Evolutionary conservation across 179 eudicot species (phyloP).

Genomic region (Silene coronaria): DNA sequence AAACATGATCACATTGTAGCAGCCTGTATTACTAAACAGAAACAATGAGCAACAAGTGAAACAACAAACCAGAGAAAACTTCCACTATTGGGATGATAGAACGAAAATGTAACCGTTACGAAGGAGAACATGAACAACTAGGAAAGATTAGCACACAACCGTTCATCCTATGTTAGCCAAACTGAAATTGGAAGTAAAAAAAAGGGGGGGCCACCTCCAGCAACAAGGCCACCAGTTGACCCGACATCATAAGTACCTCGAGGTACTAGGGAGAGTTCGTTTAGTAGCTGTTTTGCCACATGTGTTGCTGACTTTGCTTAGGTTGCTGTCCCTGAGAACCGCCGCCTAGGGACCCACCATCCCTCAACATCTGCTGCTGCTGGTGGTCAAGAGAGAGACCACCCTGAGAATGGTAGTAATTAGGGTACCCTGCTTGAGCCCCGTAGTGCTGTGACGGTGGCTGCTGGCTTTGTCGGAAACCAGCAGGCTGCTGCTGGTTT

Average conservation of each 20-base stretch:
- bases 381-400: slow-evolving; percentile 67
- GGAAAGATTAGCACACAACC: slow-evolving; percentile 4
- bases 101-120: neutral
- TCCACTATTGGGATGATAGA: slow-evolving; percentile 8
- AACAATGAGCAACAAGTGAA: neutral
- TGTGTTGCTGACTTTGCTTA: slow-evolving; percentile 67
- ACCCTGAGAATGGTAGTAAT: slow-evolving; percentile 68
- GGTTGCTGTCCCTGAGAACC: slow-evolving; percentile 66
- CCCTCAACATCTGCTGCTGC: slow-evolving; percentile 68
- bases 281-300: slow-evolving; percentile 88
- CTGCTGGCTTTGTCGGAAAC: slow-evolving; percentile 56
- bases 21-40: too few species aligned
- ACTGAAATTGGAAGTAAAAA: slow-evolving; percentile 15
- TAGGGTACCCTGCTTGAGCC: slow-evolving; percentile 51
- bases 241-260: neutral
- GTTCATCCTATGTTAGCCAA: slow-evolving; percentile 28
- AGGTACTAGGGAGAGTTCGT: slow-evolving; percentile 16
- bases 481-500: slow-evolving; percentile 44
- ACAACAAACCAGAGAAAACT: neutral
- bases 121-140: slow-evolving; percentile 9
- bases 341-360: slow-evolving; percentile 20
- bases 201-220: slow-evolving; percentile 18
- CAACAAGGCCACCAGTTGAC: slow-evolving; percentile 9
- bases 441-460: slow-evolving; percentile 68
- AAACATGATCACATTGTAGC: too few species aligned